Conservation (phyloP, 2,329 filamentous ascomycete genomes). For the Colletotrichum spinosum region DNA sequence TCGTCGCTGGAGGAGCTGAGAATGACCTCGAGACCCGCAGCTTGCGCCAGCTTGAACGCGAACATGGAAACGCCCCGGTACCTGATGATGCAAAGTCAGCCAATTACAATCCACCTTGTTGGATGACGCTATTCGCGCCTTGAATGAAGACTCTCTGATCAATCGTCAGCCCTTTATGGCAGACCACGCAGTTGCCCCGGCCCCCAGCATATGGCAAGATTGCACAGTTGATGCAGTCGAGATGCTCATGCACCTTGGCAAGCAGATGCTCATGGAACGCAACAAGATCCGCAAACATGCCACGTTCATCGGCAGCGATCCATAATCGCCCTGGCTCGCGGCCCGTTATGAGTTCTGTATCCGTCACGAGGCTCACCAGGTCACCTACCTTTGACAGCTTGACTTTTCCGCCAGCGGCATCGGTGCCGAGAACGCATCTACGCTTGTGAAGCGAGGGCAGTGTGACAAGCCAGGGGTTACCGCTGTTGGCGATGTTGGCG, state of each 20-base stretch:
- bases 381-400: no score
- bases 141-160: slow-evolving; percentile 57
- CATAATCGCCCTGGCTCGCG: no score
- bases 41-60: slow-evolving; percentile 48
- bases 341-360: no score
- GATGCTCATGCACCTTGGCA: slow-evolving; percentile 49
- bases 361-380: no score
- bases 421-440: no score
- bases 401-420: no score
- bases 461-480: no score
- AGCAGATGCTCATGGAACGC: slow-evolving; percentile 53
- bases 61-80: slow-evolving; percentile 51
- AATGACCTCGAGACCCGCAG: slow-evolving; percentile 49
- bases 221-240: slow-evolving; percentile 50
- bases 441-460: no score
- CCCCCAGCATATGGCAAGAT: slow-evolving; percentile 57
- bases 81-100: slow-evolving; percentile 39
- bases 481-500: no score
- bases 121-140: slow-evolving; percentile 41
- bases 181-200: slow-evolving; percentile 58
- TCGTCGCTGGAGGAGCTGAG: slow-evolving; percentile 50
- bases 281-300: slow-evolving; percentile 54
- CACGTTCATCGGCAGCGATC: slow-evolving; percentile 28
- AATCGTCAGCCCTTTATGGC: slow-evolving; percentile 53
- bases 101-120: background rate